phyloP scores from a whole-genome alignment of 768 basidiomycete species.

The Boletus rubroflammeus region DNA sequence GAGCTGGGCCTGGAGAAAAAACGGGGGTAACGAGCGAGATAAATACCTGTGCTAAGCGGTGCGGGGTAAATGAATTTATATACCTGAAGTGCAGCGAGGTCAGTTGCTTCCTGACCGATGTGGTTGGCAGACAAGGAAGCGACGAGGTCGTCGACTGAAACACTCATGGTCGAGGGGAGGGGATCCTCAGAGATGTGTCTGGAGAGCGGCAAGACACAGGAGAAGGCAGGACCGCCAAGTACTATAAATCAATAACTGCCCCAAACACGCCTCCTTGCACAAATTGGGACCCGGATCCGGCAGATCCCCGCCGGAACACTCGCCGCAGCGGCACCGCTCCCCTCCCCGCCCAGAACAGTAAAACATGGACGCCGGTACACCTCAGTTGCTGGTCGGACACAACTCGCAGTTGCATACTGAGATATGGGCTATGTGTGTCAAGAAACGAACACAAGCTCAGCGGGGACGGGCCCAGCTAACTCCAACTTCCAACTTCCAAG shows the following conservation, averaged over 20 bases:
- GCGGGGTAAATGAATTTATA: constrained; percentile 13
- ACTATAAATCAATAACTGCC: constrained; percentile 16
- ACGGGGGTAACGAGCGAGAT: constrained; percentile 11
- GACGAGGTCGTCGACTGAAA: constrained; percentile 51
- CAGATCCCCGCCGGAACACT: background rate
- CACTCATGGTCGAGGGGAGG: constrained; percentile 36
- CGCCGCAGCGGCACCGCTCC: constrained; percentile 1
- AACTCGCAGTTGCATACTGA: background rate
- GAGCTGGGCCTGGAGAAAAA: constrained; percentile 39
- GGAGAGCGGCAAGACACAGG: constrained; percentile 7
- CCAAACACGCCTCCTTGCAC: constrained; percentile 22
- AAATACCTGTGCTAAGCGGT: constrained; percentile 11
- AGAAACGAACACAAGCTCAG: background rate
- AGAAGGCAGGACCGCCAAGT: constrained; percentile 8
- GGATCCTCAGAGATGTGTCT: background rate
- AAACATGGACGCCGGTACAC: background rate
- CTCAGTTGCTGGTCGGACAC: constrained; percentile 9
- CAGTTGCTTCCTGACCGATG: constrained; percentile 52
- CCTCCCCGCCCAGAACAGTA: background rate
- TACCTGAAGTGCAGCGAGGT: constrained; percentile 48
- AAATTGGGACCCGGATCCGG: constrained; percentile 14
- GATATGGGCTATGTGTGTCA: background rate
- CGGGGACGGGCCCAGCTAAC: background rate
- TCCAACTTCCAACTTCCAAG: too few relatives aligned
- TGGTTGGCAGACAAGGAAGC: constrained; percentile 44